Evolutionary conservation across 805 yeast species (phyloP).

Genomic region (Candida silvatica): DNA sequence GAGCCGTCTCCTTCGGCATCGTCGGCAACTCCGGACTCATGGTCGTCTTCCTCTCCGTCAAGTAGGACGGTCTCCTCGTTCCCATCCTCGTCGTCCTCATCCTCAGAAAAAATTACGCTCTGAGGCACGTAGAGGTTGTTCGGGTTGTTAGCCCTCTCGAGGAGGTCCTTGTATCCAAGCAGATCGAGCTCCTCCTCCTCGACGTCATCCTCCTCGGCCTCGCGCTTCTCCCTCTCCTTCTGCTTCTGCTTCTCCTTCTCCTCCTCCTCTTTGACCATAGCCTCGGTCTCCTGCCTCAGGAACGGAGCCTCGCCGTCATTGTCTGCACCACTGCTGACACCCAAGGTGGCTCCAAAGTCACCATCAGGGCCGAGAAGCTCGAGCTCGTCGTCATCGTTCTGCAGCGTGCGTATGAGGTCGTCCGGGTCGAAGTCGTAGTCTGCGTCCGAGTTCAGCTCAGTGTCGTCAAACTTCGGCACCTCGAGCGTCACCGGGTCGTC

Average conservation of each 20-base stretch:
- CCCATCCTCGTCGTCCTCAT: slow-evolving; percentile 8
- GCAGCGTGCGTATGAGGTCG: slow-evolving; percentile 30
- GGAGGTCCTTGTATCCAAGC: slow-evolving; percentile 19
- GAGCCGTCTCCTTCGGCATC: slow-evolving; percentile 4
- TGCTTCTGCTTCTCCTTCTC: background rate
- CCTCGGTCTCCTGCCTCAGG: slow-evolving; percentile 33
- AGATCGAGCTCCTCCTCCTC: slow-evolving; percentile 14
- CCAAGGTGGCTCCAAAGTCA: background rate
- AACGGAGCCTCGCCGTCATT: slow-evolving; percentile 19
- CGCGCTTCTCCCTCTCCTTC: slow-evolving; percentile 2
- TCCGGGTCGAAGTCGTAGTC: slow-evolving; percentile 54
- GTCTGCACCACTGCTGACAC: slow-evolving; percentile 2
- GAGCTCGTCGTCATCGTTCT: slow-evolving; percentile 29
- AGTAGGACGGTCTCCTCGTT: slow-evolving; percentile 11
- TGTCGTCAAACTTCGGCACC: slow-evolving; percentile 44
- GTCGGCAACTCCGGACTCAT: slow-evolving; percentile 20
- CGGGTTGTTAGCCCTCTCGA: slow-evolving; percentile 4
- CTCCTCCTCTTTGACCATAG: slow-evolving; percentile 22
- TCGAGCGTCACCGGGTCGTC: slow-evolving; percentile 26
- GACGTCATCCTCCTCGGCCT: slow-evolving; percentile 30
- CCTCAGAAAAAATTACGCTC: slow-evolving; percentile 13
- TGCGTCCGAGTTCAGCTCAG: slow-evolving; percentile 43
- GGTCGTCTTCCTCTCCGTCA: slow-evolving; percentile 17
- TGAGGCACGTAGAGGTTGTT: slow-evolving; percentile 2
- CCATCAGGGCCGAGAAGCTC: slow-evolving; percentile 22